Percentiles rank a stretch among this genome's conserved stretches.
Conservation (phyloP, 2,329 filamentous ascomycete genomes). For the Zopfia rhizophila region DNA sequence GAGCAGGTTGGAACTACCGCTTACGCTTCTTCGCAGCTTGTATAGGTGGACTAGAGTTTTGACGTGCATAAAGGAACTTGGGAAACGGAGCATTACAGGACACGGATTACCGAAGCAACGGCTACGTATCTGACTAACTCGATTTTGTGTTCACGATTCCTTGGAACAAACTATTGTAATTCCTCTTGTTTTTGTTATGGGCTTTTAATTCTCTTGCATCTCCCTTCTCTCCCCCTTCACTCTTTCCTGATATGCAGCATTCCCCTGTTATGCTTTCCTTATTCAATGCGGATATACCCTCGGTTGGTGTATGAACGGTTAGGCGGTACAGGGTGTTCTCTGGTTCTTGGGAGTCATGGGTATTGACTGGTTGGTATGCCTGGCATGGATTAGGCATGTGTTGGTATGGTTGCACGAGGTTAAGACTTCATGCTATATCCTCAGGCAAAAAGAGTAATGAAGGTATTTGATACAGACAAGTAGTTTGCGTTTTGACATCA, state of each 20-base stretch:
- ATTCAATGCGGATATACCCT: constrained; percentile 13
- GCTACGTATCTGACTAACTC: constrained; percentile 3
- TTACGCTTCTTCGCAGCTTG: background rate
- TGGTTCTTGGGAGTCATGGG: too few relatives aligned
- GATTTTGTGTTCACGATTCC: constrained; percentile 3
- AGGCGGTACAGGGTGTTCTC: too few relatives aligned
- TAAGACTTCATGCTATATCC: too few relatives aligned
- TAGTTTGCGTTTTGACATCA: too few relatives aligned
- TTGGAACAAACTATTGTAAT: too few relatives aligned
- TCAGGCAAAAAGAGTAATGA: too few relatives aligned
- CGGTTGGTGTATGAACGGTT: constrained; percentile 10
- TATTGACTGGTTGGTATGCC: too few relatives aligned
- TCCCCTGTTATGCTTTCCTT: background rate
- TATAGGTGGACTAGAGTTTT: background rate
- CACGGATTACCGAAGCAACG: constrained; percentile 5
- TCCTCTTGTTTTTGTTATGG: background rate
- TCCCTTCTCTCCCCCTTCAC: constrained; percentile 3
- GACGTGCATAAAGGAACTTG: background rate
- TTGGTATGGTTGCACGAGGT: too few relatives aligned
- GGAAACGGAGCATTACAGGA: background rate
- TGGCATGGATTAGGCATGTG: too few relatives aligned
- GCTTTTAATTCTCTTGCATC: background rate
- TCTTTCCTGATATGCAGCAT: background rate
- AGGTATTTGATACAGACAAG: too few relatives aligned
- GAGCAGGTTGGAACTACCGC: background rate